A percentile compares a stretch with the other conserved stretches of the same genome.
These are phyloP conservation scores for Capronia epimyces DNA, from an alignment of 2,329 filamentous ascomycete genomes.

Conservation along the genomic window DNA sequence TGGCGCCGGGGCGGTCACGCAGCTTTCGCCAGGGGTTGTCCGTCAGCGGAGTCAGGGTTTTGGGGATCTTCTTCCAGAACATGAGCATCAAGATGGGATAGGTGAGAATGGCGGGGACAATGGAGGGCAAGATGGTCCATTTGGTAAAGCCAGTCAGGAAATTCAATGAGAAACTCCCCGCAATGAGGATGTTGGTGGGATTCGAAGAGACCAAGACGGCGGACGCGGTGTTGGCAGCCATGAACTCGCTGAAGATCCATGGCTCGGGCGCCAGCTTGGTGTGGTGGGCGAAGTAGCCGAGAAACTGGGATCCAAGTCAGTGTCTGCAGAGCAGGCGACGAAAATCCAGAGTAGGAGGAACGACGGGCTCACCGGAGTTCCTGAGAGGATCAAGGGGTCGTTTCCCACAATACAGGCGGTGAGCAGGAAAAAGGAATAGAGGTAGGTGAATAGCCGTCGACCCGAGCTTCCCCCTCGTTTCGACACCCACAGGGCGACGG, in stretches of 20 bases:
- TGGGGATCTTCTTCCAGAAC: slow-evolving; percentile 29
- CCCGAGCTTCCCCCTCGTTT: slow-evolving; percentile 28
- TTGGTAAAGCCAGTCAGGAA: slow-evolving; percentile 29
- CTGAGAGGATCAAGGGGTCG: slow-evolving; percentile 28
- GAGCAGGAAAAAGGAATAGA: slow-evolving; percentile 28
- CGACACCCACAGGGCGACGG: slow-evolving; percentile 27
- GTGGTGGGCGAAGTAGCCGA: slow-evolving; percentile 28
- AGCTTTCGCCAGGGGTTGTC: slow-evolving; percentile 28
- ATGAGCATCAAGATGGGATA: slow-evolving; percentile 27
- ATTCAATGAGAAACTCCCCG: slow-evolving; percentile 28
- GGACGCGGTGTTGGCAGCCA: slow-evolving; percentile 55
- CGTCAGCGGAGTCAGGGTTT: slow-evolving; percentile 24
- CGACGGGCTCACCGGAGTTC: slow-evolving; percentile 18
- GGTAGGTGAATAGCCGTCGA: slow-evolving; percentile 26
- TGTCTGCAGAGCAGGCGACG: neutral
- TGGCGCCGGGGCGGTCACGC: slow-evolving; percentile 24
- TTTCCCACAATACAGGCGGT: slow-evolving; percentile 28
- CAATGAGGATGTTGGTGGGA: slow-evolving; percentile 48
- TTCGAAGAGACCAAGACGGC: slow-evolving; percentile 73
- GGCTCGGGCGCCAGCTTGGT: slow-evolving; percentile 25
- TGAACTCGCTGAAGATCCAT: slow-evolving; percentile 30
- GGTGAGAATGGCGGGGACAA: slow-evolving; percentile 26
- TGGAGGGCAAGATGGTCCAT: slow-evolving; percentile 28
- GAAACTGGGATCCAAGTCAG: slow-evolving; percentile 15
- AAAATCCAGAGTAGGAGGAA: neutral